These are phyloP conservation scores for Diaporthe batatas DNA, from an alignment of 2,329 filamentous ascomycete genomes.

Conservation along the genomic window DNA sequence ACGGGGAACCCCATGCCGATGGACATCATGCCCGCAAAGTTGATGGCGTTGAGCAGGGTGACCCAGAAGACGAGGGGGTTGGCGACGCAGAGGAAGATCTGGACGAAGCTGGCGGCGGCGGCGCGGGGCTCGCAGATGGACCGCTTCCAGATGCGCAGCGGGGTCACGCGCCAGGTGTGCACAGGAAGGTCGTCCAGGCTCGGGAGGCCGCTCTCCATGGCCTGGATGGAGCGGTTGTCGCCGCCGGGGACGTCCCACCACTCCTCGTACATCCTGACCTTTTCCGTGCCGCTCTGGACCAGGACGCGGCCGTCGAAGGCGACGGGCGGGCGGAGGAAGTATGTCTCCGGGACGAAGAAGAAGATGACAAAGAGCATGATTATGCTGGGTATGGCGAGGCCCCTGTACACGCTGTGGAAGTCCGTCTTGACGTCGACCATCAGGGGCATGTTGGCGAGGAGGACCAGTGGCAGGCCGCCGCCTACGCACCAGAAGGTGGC, in stretches of 20 bases:
- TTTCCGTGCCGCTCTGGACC: conserved; percentile 54
- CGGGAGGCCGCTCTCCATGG: conserved; percentile 38
- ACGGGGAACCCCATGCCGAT: conserved; percentile 44
- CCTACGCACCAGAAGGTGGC: conserved; percentile 52
- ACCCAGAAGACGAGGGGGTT: conserved; percentile 50
- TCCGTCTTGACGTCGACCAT: conserved; percentile 46
- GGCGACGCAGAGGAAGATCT: conserved; percentile 46
- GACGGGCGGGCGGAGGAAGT: conserved; percentile 56
- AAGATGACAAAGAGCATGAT: conserved; percentile 49
- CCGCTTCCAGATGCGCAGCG: conserved; percentile 36
- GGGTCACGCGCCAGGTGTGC: conserved; percentile 33
- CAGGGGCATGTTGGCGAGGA: conserved; percentile 48
- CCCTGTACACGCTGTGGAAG: conserved; percentile 53
- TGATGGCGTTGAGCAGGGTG: conserved; percentile 46
- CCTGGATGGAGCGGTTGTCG: conserved; percentile 1
- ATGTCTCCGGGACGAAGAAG: conserved; percentile 54
- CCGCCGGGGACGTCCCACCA: conserved; percentile 47
- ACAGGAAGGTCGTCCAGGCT: conserved; percentile 23
- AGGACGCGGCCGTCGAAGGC: conserved; percentile 57
- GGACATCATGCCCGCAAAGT: conserved; percentile 46
- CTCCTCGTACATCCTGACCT: conserved; percentile 53
- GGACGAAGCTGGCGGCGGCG: conserved; percentile 43
- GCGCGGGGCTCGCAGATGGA: conserved; percentile 41
- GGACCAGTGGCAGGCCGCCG: conserved; percentile 45
- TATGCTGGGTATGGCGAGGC: conserved; percentile 47